Percentiles rank a stretch among this genome's conserved stretches.
These are phyloP conservation scores for Anisodus acutangulus DNA, from an alignment of 257 asterid genomes.

Conservation along the genomic window DNA sequence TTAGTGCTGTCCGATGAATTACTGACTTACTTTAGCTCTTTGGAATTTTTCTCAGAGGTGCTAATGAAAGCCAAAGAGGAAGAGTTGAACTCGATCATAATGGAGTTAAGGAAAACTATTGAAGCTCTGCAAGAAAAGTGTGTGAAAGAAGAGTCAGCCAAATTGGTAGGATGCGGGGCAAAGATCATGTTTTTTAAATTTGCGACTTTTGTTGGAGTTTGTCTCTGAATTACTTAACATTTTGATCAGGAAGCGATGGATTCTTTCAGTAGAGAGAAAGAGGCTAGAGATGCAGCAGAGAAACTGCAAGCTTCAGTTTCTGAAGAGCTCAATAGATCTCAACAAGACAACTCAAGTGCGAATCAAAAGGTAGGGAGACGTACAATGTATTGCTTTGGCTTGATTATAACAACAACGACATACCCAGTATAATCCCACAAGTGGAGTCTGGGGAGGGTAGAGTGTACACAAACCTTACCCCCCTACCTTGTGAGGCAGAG, in stretches of 20 bases:
- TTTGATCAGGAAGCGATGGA: conserved; percentile 75
- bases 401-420: not conserved
- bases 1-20: conserved; percentile 5
- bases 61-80: conserved; percentile 80
- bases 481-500: too few relatives aligned
- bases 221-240: conserved; percentile 20
- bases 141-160: conserved; percentile 71
- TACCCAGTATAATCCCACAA: too few relatives aligned
- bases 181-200: conserved; percentile 1
- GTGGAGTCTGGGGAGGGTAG: too few relatives aligned
- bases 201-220: not conserved
- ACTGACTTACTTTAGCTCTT: not conserved
- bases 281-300: conserved; percentile 69
- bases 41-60: conserved; percentile 51
- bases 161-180: conserved; percentile 55
- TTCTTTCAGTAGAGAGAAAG: conserved; percentile 68
- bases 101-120: conserved; percentile 70
- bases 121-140: conserved; percentile 69
- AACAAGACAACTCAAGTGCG: conserved; percentile 57
- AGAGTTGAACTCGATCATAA: conserved; percentile 71
- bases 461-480: too few relatives aligned
- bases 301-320: conserved; percentile 65
- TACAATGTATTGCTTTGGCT: conserved; percentile 8
- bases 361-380: conserved; percentile 63
- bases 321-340: conserved; percentile 79